Percentiles rank a stretch among this genome's conserved stretches.
Conservation (phyloP, 805 yeast genomes). For the Yamadazyma insecticola region DNA sequence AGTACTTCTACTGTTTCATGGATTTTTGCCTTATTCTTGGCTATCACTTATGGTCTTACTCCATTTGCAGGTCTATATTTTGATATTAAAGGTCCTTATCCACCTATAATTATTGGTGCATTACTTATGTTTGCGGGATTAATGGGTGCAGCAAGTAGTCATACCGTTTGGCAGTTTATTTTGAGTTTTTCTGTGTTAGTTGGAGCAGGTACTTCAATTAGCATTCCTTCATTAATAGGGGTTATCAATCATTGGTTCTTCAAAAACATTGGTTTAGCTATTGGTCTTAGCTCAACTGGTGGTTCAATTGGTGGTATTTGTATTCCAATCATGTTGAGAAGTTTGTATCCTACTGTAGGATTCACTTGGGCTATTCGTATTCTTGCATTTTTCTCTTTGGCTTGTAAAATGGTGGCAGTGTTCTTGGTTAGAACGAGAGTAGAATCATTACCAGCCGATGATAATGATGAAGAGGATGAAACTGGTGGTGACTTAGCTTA, state of each 20-base stretch:
- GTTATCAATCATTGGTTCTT: constrained; percentile 65
- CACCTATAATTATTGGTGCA: constrained; percentile 42
- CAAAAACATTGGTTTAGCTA: constrained; percentile 41
- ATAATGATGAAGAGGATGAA: too few relatives aligned
- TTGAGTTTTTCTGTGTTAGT: constrained; percentile 39
- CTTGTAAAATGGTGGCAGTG: constrained; percentile 19
- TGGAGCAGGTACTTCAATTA: constrained; percentile 57
- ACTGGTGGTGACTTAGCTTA: too few relatives aligned
- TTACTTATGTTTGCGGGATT: constrained; percentile 42
- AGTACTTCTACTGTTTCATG: constrained; percentile 50
- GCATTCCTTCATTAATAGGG: constrained; percentile 57
- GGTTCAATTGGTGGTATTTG: constrained; percentile 64
- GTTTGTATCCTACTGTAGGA: constrained; percentile 44
- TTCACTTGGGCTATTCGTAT: constrained; percentile 57
- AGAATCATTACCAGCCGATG: constrained; percentile 20
- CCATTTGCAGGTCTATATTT: constrained; percentile 53
- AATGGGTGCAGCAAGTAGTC: constrained; percentile 51
- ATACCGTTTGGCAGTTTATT: constrained; percentile 53
- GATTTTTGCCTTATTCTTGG: constrained; percentile 54
- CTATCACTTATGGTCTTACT: constrained; percentile 22
- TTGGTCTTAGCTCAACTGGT: constrained; percentile 61
- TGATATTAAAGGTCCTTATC: constrained; percentile 54
- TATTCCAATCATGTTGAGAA: constrained; percentile 49
- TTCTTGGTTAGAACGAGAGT: constrained; percentile 24
- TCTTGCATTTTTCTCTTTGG: constrained; percentile 31